Base-by-base conservation (phyloP, 1,284 basidiomycete genomes). In the Cutaneotrichosporon curvatum region DNA sequence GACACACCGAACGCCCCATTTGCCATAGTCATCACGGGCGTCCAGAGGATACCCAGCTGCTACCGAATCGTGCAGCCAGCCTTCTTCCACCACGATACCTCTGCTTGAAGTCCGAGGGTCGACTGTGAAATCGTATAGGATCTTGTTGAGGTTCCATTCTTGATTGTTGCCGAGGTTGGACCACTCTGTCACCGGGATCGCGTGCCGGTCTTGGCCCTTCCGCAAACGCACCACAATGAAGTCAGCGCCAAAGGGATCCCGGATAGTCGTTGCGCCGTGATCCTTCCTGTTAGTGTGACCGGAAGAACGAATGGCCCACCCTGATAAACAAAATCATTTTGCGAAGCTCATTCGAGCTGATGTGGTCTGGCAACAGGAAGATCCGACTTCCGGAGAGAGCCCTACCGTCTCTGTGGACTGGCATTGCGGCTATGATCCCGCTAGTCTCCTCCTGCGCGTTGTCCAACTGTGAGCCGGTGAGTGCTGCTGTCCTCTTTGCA, bases 1-100 rank as follows among this genome's bases (percentile, higher is more conserved):
- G n/a, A 42, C 40, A 19, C n/a, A 38, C 36, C 19, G 14, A 4
- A 48, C 32, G 16, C 31, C 35, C 46, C 46, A 48, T 5, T 41
- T 41, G 14, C 41, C 47, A 25, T 42, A 48, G 20, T 38, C 5
- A 19, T 43, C 37, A 1, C n/a, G 14, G 4, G 7, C 10, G 1
- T 19, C 42, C 9, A 43, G 41, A 4, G 19, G 18, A 5, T 10
- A 22, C 0, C 41, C 40, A 2, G 16, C 31, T 3, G 20, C 20
- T 8, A 44, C 25, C 6, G 22, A 40, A 7, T 30, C 42, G 4
- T 19, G 28, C 20, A 49, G 42, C 47, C 47, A 49, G 2, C 31
- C 19, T 4, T 22, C 23, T 16, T 49, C 42, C 2, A 49, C 38
- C 14, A 49, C 47, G 0, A 15, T 4, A n/a, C 37, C 28, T 15